Evolutionary conservation across 805 yeast genomes (phyloP).

Genomic region (Kuraishia borneana): DNA sequence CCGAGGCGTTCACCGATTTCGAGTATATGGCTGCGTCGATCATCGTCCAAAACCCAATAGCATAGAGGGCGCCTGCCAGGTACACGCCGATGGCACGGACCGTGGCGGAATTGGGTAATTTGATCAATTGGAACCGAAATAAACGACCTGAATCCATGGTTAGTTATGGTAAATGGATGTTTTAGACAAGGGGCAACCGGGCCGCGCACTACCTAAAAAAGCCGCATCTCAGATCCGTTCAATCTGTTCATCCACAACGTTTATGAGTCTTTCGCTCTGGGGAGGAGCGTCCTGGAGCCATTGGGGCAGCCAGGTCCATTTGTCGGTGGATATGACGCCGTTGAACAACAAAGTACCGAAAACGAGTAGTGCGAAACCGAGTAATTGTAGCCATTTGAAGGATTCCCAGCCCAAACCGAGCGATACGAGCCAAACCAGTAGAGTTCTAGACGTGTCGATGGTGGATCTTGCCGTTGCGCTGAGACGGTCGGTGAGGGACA

Average conservation of each 20-base stretch:
- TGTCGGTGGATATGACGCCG: conserved; percentile 48
- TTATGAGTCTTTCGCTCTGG: conserved; percentile 15
- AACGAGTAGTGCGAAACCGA: conserved; percentile 55
- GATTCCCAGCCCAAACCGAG: conserved; percentile 65
- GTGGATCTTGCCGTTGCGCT: conserved; percentile 76
- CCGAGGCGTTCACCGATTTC: conserved; percentile 73
- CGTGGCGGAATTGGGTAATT: conserved; percentile 59
- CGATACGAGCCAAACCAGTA: conserved; percentile 67
- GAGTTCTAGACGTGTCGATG: conserved; percentile 66
- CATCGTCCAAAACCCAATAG: conserved; percentile 83
- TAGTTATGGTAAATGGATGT: background rate
- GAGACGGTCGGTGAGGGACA: conserved; percentile 49
- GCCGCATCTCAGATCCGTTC: conserved; percentile 18
- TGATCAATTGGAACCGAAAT: conserved; percentile 54
- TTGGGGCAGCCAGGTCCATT: conserved; percentile 33
- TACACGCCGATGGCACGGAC: conserved; percentile 69
- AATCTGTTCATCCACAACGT: conserved; percentile 28
- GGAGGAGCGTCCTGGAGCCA: conserved; percentile 24
- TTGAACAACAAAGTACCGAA: conserved; percentile 68
- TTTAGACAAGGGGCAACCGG: no score
- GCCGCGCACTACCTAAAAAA: background rate
- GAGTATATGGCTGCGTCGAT: conserved; percentile 85
- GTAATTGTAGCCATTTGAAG: conserved; percentile 47
- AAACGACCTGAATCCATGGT: conserved; percentile 29
- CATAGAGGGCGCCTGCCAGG: conserved; percentile 64